Conservation (phyloP, 169 alveolate species). For the Babesia caballi region DNA sequence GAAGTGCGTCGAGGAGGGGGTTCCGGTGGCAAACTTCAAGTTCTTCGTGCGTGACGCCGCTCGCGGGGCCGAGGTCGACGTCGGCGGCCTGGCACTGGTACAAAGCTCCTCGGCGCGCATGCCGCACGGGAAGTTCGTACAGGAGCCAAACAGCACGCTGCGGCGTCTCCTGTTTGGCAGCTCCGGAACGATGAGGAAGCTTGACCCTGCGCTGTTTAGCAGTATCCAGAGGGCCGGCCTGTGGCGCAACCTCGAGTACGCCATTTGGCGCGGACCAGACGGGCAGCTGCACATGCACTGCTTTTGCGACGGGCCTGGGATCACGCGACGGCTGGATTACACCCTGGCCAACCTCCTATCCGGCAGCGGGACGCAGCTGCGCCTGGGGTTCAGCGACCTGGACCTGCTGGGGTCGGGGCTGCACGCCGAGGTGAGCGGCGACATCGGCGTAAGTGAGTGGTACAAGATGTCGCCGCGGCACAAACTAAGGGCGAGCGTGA, state of each 20-base stretch:
- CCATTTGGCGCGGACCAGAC: conserved; percentile 23
- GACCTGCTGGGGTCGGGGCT: conserved; percentile 7
- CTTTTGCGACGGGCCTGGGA: conserved; percentile 18
- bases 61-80: conserved; percentile 8
- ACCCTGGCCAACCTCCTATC: conserved; percentile 18
- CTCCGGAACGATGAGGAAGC: background rate
- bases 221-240: conserved; percentile 1
- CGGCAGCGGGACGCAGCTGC: conserved; percentile 16
- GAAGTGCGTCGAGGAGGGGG: conserved; percentile 34
- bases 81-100: conserved; percentile 19
- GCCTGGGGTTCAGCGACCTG: background rate
- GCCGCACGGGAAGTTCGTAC: conserved; percentile 26
- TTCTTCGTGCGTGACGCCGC: conserved; percentile 40
- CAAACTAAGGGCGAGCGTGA: conserved; percentile 11
- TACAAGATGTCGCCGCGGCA: conserved; percentile 25
- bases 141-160: conserved; percentile 12
- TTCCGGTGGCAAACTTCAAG: conserved; percentile 38
- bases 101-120: conserved; percentile 4
- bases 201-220: conserved; percentile 27
- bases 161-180: background rate
- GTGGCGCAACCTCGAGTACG: conserved; percentile 28
- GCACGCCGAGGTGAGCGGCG: conserved; percentile 1
- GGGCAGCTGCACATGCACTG: conserved; percentile 16
- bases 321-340: conserved; percentile 17
- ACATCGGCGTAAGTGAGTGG: conserved; percentile 10